Percentiles rank a stretch among this genome's conserved stretches.
phyloP scores from a whole-genome alignment of 2,329 filamentous ascomycete genomes.

The Orbilia javanica region DNA sequence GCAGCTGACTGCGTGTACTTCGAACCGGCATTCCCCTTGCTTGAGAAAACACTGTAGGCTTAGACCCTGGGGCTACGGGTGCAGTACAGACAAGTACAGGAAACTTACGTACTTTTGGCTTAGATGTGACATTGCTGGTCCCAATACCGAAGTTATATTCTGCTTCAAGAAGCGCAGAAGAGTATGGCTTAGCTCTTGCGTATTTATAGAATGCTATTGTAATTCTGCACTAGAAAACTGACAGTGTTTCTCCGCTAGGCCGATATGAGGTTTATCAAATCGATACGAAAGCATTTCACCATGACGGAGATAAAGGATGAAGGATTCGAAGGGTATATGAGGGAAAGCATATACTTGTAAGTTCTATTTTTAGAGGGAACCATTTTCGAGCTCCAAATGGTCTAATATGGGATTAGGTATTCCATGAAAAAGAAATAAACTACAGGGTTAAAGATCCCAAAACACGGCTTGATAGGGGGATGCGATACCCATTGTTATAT shows the following conservation, averaged over 20 bases:
- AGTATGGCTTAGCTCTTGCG: conserved; percentile 64
- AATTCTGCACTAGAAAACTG: not conserved
- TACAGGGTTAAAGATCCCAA: not conserved
- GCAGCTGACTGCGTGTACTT: conserved; percentile 98
- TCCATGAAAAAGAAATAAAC: conserved; percentile 50
- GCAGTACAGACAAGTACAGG: not conserved
- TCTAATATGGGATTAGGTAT: conserved; percentile 29
- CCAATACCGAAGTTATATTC: conserved; percentile 76
- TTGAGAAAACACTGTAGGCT: conserved; percentile 80
- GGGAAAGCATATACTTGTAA: conserved; percentile 70
- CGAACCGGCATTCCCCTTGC: conserved; percentile 90
- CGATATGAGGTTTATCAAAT: conserved; percentile 70
- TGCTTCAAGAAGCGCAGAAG: conserved; percentile 94
- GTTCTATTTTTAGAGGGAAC: conserved; percentile 47
- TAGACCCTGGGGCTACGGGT: not conserved
- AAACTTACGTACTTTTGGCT: not conserved
- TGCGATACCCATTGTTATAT: not conserved
- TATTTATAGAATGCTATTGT: too few species aligned
- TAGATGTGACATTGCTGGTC: conserved; percentile 60
- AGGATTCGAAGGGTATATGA: conserved; percentile 66
- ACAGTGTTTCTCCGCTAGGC: conserved; percentile 61
- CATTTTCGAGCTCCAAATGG: not conserved
- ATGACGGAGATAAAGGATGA: conserved; percentile 69
- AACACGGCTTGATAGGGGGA: not conserved
- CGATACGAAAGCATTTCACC: conserved; percentile 68